Evolutionary conservation across 2,329 filamentous ascomycete genomes (phyloP), one percentile per base, ranked within the genome.

Genomic region (Ceratocystis alfenasii): DNA sequence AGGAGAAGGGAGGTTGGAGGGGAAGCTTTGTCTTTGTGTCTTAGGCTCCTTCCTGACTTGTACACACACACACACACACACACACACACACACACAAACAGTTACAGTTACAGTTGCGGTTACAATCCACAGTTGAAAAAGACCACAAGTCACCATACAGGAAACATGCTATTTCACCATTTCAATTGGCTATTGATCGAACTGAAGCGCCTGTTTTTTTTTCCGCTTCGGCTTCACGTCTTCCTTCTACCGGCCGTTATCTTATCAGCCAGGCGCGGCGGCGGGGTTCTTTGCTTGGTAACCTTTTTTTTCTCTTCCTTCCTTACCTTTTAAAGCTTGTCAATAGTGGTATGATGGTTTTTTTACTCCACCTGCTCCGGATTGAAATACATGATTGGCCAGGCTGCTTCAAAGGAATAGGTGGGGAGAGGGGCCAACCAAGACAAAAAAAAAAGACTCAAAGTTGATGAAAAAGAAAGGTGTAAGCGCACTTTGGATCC

Each of bases 401-500:
- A 41, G n/a, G 41, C 12, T 15, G 45, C 22, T 6, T 25, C 45
- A 63, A 33, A 33, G 44, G 45, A 50, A 28, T 28, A 22, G 50
- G 22, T 53, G 60, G 60, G 55, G 22, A 59, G 63, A 44, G 28
- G 48, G 33, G 28, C 28, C 55, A 59, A 36, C 25, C 28, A 33
- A 25, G 59, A 60, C 15, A 41, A 55, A 22, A 28, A 17, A 46
- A 46, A 60, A 59, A 61, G 50, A 63, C 48, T 41, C 17, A 57
- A 50, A 41, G 36, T 12, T 25, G 46, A 53, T 20, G 30, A 36
- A 61, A 63, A 60, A 64, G 63, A 67, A 67, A 64, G 65, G 62
- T 67, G 65, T 67, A 67, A 67, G 65, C 65, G 65, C 62, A 64
- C 45, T 64, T 67, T 64, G 44, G 44, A 55, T 60, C 62, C 30